Conservation (phyloP, 2,329 filamentous ascomycete genomes). For the Gaeumannomyces tritici region DNA sequence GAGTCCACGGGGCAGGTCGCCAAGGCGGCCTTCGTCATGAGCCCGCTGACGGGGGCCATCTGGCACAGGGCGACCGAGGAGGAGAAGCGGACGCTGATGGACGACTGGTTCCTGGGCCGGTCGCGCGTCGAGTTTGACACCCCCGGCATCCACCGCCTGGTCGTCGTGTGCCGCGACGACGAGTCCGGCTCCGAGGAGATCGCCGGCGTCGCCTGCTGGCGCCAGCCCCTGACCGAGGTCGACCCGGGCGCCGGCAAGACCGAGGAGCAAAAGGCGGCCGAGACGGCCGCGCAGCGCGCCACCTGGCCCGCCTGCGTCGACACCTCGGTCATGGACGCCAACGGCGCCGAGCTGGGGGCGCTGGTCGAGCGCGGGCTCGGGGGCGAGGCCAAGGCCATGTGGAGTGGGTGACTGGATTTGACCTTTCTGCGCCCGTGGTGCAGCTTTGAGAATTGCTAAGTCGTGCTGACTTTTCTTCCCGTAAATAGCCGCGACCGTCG, state of each 20-base stretch:
- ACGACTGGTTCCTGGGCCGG: not conserved
- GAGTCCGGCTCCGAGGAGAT: not conserved
- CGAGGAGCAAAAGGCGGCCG: not conserved
- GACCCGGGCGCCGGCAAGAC: conserved; percentile 6
- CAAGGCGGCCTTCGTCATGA: not conserved
- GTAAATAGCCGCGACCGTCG: not conserved
- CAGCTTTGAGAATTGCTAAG: too few species aligned
- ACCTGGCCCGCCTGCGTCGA: not conserved
- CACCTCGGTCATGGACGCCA: not conserved
- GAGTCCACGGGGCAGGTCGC: not conserved
- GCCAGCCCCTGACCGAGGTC: conserved; percentile 5
- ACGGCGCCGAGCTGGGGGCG: not conserved
- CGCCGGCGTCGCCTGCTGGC: not conserved
- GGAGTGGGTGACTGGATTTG: not conserved
- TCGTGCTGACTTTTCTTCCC: too few species aligned
- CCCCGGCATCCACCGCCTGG: not conserved
- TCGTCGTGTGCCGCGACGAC: not conserved
- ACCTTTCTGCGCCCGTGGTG: too few species aligned
- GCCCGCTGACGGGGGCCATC: not conserved
- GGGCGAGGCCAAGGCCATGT: not conserved
- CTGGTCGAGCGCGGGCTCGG: not conserved
- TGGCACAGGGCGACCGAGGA: conserved; percentile 1
- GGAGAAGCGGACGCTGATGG: not conserved
- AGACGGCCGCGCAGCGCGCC: not conserved
- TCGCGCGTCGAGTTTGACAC: not conserved